Conservation (phyloP, 1,284 basidiomycete genomes). For the Inonotus hispidus region DNA sequence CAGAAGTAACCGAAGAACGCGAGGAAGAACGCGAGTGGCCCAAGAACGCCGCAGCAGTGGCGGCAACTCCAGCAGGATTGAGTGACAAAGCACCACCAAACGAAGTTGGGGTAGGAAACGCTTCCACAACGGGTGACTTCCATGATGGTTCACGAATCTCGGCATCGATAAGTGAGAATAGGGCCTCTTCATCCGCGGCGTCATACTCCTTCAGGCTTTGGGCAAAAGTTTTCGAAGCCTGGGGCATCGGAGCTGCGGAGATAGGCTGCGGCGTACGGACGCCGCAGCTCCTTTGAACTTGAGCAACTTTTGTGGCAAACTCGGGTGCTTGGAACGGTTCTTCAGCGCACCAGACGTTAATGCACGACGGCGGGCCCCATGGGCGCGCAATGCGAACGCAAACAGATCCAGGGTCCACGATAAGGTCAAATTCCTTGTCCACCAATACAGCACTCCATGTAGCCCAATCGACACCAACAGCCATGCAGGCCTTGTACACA, state of each 20-base stretch:
- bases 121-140: conserved; percentile 55
- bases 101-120: conserved; percentile 40
- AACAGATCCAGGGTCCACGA: conserved; percentile 71
- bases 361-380: conserved; percentile 36
- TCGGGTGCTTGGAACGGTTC: conserved; percentile 17
- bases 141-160: conserved; percentile 62
- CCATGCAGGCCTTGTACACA: conserved; percentile 62
- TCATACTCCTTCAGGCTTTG: conserved; percentile 67
- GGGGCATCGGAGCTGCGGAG: neutral
- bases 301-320: neutral
- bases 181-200: conserved; percentile 59
- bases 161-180: conserved; percentile 68
- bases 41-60: conserved; percentile 43
- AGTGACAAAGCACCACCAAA: conserved; percentile 16
- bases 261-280: conserved; percentile 19
- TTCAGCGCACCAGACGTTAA: conserved; percentile 57
- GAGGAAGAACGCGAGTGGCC: conserved; percentile 71
- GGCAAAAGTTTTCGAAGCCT: conserved; percentile 50
- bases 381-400: conserved; percentile 49
- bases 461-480: conserved; percentile 66
- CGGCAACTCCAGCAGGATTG: conserved; percentile 4
- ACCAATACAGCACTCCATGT: conserved; percentile 69
- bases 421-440: conserved; percentile 65
- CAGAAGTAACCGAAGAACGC: conserved; percentile 60
- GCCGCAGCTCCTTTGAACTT: neutral